Conservation (phyloP, 148 eudicot genomes). For the Rhododendron vialii region DNA sequence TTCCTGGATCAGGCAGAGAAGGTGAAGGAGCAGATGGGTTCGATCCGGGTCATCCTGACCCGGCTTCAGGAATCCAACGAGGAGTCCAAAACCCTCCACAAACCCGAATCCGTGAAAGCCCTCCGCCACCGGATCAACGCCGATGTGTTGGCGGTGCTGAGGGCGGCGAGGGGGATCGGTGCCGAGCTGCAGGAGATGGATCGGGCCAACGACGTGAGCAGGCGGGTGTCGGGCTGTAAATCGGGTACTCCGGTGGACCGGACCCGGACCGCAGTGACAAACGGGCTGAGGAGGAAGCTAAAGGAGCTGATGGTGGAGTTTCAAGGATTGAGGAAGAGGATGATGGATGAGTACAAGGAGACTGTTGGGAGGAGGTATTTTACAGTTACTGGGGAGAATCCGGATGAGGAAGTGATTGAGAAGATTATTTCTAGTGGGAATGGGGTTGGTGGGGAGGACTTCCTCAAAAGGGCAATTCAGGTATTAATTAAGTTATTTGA, state of each 20-base stretch:
- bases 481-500: constrained; percentile 12
- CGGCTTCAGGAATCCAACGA: constrained; percentile 48
- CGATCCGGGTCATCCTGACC: constrained; percentile 45
- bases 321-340: constrained; percentile 68
- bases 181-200: constrained; percentile 72
- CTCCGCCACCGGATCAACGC: constrained; percentile 48
- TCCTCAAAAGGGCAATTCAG: constrained; percentile 69
- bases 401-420: constrained; percentile 71
- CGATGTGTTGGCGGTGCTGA: constrained; percentile 62
- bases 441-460: constrained; percentile 64
- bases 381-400: constrained; percentile 88
- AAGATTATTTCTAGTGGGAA: constrained; percentile 56
- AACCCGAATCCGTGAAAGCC: constrained; percentile 62
- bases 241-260: constrained; percentile 71
- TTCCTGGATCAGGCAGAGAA: constrained; percentile 82
- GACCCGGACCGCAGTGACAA: constrained; percentile 70
- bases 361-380: constrained; percentile 68
- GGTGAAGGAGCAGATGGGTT: constrained; percentile 58
- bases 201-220: constrained; percentile 46
- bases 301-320: constrained; percentile 95
- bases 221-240: constrained; percentile 55
- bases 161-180: constrained; percentile 57
- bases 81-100: constrained; percentile 67
- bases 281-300: constrained; percentile 87
- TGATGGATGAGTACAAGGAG: constrained; percentile 87